Percentiles rank a stretch among this genome's conserved stretches.
These are phyloP conservation scores for Quercus phellos DNA, from an alignment of 331 rosid species.

Conservation along the genomic window DNA sequence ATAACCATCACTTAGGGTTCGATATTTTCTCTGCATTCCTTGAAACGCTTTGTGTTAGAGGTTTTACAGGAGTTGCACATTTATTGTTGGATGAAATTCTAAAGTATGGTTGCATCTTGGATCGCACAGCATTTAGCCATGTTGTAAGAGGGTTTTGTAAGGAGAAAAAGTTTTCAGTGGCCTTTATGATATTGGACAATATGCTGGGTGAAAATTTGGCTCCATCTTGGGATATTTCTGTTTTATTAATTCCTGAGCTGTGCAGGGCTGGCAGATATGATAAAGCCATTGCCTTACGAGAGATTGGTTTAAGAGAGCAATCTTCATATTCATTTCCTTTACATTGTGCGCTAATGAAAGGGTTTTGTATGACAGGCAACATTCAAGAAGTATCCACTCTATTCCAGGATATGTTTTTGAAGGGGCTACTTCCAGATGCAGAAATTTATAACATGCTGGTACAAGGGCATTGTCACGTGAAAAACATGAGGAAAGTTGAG, in stretches of 20 bases:
- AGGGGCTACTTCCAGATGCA: conserved; percentile 43
- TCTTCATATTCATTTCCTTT: conserved; percentile 31
- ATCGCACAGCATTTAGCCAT: conserved; percentile 41
- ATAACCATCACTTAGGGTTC: conserved; percentile 41
- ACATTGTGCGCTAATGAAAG: conserved; percentile 47
- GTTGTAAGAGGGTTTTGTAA: conserved; percentile 51
- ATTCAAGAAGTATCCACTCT: conserved; percentile 42
- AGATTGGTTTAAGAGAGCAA: conserved; percentile 38
- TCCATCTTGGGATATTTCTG: conserved; percentile 49
- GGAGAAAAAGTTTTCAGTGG: conserved; percentile 39
- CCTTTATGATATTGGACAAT: conserved; percentile 50
- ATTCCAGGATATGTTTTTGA: conserved; percentile 41
- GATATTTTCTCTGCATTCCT: conserved; percentile 46
- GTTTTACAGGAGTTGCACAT: conserved; percentile 40
- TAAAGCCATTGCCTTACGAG: conserved; percentile 54
- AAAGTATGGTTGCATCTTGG: conserved; percentile 37
- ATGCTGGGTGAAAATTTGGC: conserved; percentile 41
- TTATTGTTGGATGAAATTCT: conserved; percentile 46
- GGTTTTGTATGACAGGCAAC: conserved; percentile 46
- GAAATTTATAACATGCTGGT: conserved; percentile 50
- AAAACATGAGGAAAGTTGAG: conserved; percentile 40
- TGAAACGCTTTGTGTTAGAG: conserved; percentile 42
- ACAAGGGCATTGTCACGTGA: conserved; percentile 52
- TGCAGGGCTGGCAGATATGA: conserved; percentile 52
- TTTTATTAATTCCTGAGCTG: conserved; percentile 49